Conservation (phyloP, 192 early-diverging fungal genomes). For the Rhizophagus prolifer region DNA sequence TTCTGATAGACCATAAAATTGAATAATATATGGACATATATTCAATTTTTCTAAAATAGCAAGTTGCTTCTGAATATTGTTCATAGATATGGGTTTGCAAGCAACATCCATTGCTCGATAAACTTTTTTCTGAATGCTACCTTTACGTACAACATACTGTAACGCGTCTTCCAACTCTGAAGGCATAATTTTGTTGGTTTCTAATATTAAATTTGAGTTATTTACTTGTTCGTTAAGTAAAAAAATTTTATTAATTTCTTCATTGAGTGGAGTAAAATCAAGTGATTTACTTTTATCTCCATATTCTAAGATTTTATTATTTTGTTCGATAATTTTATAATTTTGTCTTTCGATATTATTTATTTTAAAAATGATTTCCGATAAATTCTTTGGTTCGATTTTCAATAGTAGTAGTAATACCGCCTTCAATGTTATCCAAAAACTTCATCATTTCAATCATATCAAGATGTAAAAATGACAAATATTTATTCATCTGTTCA, state of each 20-base stretch:
- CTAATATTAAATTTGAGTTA: neutral
- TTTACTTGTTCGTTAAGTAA: neutral
- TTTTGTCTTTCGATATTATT: neutral
- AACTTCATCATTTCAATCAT: neutral
- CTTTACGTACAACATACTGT: neutral
- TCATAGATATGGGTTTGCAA: neutral
- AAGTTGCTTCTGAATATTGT: neutral
- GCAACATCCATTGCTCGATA: conserved; percentile 2
- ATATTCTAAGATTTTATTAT: neutral
- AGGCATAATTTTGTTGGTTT: neutral
- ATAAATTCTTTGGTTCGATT: neutral
- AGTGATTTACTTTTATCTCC: neutral
- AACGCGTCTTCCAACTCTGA: neutral
- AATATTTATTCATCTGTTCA: conserved; percentile 6
- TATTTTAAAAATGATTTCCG: neutral
- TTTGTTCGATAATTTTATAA: neutral
- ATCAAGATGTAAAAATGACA: neutral
- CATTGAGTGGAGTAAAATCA: neutral
- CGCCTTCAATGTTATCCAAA: neutral
- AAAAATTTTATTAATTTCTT: neutral
- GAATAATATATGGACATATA: conserved; percentile 8
- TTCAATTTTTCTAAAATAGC: conserved; percentile 15
- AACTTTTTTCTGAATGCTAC: neutral
- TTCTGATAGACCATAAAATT: conserved; percentile 22
- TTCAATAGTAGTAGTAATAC: neutral